Evolutionary conservation across 75 land plant genomes (phyloP), one percentile per base, ranked within the genome.

Genomic region (Sequoiadendron giganteum): DNA sequence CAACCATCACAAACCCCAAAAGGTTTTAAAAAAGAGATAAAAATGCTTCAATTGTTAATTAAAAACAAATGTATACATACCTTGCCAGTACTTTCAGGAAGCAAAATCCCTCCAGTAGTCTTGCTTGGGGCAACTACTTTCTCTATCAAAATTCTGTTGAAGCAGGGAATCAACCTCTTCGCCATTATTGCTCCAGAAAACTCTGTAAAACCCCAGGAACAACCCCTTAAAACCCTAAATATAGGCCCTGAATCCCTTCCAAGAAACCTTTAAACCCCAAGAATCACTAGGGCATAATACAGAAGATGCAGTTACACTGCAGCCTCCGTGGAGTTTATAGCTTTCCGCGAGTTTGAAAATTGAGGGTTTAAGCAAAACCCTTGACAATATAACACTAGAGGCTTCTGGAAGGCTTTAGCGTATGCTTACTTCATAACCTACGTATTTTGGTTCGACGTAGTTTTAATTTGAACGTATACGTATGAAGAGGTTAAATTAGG

Each of bases 111-210:
- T 11, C 93, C 93, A 21, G 70, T 88, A 83, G 95, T 91, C 49
- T 90, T 92, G 85, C 93, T 87, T 5, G 97, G 94, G 16, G 95
- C 93, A 21, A 95, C 92, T 70, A 97, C 88, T 86, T 97, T 97
- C 95, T 97, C 96, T 32, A 97, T 88, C 36, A 97, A 89, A 30
- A 97, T 90, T 48, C 98, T 85, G 91, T 97, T 95, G 61, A 97
- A 90, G 55, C 91, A 61, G 32, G 98, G 98, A 52, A 93, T 87
- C 90, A 97, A 72, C 32, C 93, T 92, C 92, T 91, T 95, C 87
- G 98, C 98, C 92, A 93, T 94, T 45, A 28, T 7, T 18, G 68
- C 68, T 61, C 1, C 28, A 61, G 21, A 55, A 55, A 61, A 0
- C 28, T 21, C 25, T 19, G 1, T 18, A 58, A 58, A 58, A 58